Conservation (phyloP, 2,329 filamentous ascomycete species). For the Aspergillus viridinutans region DNA sequence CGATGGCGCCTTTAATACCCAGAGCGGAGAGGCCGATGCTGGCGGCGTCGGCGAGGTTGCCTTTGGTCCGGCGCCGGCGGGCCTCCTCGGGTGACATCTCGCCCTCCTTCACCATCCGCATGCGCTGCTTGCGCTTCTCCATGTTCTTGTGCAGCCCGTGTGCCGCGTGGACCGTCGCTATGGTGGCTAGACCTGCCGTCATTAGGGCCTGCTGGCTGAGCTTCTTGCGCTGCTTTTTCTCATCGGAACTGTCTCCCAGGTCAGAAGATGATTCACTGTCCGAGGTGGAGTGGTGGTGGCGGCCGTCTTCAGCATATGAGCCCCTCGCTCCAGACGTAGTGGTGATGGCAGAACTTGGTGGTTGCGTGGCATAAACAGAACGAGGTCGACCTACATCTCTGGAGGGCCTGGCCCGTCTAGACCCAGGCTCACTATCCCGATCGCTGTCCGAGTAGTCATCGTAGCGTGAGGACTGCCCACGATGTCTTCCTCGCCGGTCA, state of each 20-base stretch:
- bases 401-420: conserved; percentile 30
- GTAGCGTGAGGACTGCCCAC: conserved; percentile 28
- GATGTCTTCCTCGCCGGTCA: conserved; percentile 28
- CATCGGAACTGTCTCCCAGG: conserved; percentile 57
- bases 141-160: conserved; percentile 61
- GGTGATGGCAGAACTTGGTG: conserved; percentile 19
- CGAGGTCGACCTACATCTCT: conserved; percentile 43
- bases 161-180: conserved; percentile 66
- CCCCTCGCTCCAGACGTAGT: conserved; percentile 20
- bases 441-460: conserved; percentile 40
- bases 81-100: conserved; percentile 61
- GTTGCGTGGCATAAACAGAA: conserved; percentile 21
- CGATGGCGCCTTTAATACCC: conserved; percentile 63
- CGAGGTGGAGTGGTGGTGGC: conserved; percentile 13
- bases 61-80: conserved; percentile 59
- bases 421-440: conserved; percentile 30
- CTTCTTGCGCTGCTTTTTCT: conserved; percentile 60
- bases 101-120: conserved; percentile 57
- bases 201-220: conserved; percentile 63
- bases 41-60: conserved; percentile 61
- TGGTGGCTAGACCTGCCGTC: conserved; percentile 62
- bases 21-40: conserved; percentile 63
- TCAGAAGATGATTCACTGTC: conserved; percentile 43
- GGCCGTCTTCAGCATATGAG: conserved; percentile 8
- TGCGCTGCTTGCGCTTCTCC: conserved; percentile 59